phyloP scores from a whole-genome alignment of 352 stramenopile genomes.

The Saprolegnia parasitica region DNA sequence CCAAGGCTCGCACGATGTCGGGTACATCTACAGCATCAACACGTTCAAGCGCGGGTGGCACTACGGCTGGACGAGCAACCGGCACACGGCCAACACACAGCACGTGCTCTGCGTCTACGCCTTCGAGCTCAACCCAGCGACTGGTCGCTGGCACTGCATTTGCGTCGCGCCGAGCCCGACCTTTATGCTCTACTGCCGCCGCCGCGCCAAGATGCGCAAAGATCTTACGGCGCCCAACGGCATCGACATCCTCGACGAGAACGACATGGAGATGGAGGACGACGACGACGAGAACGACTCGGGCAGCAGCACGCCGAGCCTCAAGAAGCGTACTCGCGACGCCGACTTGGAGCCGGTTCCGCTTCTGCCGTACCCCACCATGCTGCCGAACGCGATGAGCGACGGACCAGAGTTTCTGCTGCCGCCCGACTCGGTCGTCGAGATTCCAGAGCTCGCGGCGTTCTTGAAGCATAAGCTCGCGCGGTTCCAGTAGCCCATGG shows the following conservation, averaged over 20 bases:
- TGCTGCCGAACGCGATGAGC: background rate
- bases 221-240: background rate
- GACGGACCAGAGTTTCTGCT: constrained; percentile 11
- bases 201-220: constrained; percentile 12
- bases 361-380: background rate
- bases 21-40: constrained; percentile 28
- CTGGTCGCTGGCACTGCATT: constrained; percentile 14
- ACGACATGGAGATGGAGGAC: no score
- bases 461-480: constrained; percentile 10
- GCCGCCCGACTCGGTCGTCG: constrained; percentile 17
- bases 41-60: constrained; percentile 32
- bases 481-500: background rate
- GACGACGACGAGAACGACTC: constrained; percentile 18
- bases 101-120: constrained; percentile 32
- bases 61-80: constrained; percentile 33
- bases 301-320: background rate
- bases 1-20: constrained; percentile 23
- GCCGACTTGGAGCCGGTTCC: background rate
- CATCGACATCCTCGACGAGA: background rate
- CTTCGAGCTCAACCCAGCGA: constrained; percentile 17
- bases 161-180: constrained; percentile 12
- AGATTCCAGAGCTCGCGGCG: constrained; percentile 18
- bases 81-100: constrained; percentile 31
- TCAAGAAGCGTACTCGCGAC: background rate
- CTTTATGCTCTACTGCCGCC: constrained; percentile 24